Evolutionary conservation across 129 eudicot species (phyloP).

Genomic region (Heracleum sosnowskyi): DNA sequence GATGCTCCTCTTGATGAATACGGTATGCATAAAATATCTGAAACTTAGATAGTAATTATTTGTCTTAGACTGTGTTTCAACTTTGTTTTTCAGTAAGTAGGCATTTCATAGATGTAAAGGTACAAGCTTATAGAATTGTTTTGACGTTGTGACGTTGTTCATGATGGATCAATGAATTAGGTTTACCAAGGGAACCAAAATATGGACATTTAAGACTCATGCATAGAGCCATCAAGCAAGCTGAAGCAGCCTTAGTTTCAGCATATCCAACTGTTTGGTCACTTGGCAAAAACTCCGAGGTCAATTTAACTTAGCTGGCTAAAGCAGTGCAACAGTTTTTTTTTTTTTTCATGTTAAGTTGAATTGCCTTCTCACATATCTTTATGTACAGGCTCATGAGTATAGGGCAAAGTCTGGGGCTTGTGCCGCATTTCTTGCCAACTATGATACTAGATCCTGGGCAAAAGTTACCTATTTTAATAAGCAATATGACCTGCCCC

Average conservation of each 20-base stretch:
- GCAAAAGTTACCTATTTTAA: slow-evolving; percentile 48
- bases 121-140: neutral
- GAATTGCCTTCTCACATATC: slow-evolving; percentile 8
- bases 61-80: neutral
- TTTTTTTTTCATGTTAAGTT: neutral
- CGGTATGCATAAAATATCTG: slow-evolving; percentile 25
- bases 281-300: slow-evolving; percentile 79
- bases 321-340: slow-evolving; percentile 4
- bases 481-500: slow-evolving; percentile 54
- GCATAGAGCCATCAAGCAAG: slow-evolving; percentile 81
- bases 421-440: slow-evolving; percentile 86
- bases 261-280: slow-evolving; percentile 52
- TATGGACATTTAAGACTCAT: slow-evolving; percentile 66
- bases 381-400: slow-evolving; percentile 54
- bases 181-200: slow-evolving; percentile 55
- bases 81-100: neutral
- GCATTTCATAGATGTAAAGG: neutral
- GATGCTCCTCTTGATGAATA: slow-evolving; percentile 69
- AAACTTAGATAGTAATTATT: neutral
- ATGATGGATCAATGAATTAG: slow-evolving; percentile 15
- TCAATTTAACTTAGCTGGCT: slow-evolving; percentile 7
- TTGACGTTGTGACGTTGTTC: neutral
- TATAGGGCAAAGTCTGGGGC: slow-evolving; percentile 60
- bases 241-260: slow-evolving; percentile 72
- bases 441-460: slow-evolving; percentile 43